A percentile compares a stretch with the other conserved stretches of the same genome.
Evolutionary conservation across 495 filamentous ascomycete genomes (phyloP).

Genomic region (Hapsidospora chrysogenum): DNA sequence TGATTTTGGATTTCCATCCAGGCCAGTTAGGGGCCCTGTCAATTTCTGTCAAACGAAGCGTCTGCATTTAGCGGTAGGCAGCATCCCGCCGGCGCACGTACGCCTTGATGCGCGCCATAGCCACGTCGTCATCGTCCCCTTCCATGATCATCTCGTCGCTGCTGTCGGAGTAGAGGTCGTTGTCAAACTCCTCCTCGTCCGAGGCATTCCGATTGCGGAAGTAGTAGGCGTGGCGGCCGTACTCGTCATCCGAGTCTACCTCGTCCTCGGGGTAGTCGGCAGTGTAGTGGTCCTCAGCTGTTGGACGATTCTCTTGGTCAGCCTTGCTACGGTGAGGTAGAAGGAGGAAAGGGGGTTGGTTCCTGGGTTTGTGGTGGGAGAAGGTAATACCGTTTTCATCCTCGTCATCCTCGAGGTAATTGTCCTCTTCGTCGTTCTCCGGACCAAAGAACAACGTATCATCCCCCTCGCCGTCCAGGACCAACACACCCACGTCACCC

Average conservation of each 20-base stretch:
- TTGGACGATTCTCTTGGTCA: too few species aligned
- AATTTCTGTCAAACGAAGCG: too few species aligned
- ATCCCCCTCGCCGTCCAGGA: constrained; percentile 35
- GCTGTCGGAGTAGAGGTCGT: constrained; percentile 14
- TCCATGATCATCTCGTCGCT: constrained; percentile 6
- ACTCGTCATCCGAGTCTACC: constrained; percentile 36
- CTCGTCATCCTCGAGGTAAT: constrained; percentile 34
- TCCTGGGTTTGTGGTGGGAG: neutral
- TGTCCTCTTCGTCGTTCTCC: constrained; percentile 25
- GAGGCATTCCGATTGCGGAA: constrained; percentile 27
- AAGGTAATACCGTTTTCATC: constrained; percentile 41
- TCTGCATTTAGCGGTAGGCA: neutral
- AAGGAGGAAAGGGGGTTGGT: constrained; percentile 1
- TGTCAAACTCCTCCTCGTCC: constrained; percentile 26
- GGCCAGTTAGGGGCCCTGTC: too few species aligned
- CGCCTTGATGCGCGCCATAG: neutral
- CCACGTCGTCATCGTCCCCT: constrained; percentile 2
- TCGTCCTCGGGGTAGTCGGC: constrained; percentile 41
- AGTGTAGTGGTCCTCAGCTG: constrained; percentile 37
- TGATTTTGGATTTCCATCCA: neutral
- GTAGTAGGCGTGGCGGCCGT: constrained; percentile 23
- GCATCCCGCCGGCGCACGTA: neutral
- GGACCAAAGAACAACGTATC: constrained; percentile 32
- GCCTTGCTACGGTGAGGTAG: neutral
- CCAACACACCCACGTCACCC: constrained; percentile 27